Conservation (phyloP, 306 rosid species). For the Crotalaria pallida region DNA sequence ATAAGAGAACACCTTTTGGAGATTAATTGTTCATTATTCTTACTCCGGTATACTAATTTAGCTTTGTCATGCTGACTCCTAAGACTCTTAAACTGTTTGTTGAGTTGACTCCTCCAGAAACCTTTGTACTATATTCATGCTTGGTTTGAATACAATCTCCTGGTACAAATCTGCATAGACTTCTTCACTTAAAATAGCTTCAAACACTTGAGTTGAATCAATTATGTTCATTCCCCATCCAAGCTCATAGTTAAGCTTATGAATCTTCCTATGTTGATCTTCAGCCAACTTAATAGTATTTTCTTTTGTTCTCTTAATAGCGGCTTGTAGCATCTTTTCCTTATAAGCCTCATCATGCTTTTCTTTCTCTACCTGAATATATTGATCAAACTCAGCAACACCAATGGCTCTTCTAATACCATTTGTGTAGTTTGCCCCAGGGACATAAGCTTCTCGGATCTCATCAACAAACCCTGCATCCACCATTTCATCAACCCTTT, state of each 20-base stretch:
- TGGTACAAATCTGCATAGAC: neutral
- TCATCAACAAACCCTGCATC: slow-evolving; percentile 20
- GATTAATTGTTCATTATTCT: no score
- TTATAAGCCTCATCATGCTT: neutral
- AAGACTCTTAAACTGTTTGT: no score
- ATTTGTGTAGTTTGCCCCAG: neutral
- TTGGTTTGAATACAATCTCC: slow-evolving; percentile 15
- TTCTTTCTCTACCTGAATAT: slow-evolving; percentile 1
- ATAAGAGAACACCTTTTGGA: no score
- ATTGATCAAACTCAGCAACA: slow-evolving; percentile 15
- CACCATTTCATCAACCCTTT: slow-evolving; percentile 28
- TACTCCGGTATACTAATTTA: neutral
- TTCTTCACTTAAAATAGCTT: neutral
- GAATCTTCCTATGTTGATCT: neutral
- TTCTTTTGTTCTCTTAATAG: neutral
- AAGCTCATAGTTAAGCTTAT: neutral
- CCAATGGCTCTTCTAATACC: slow-evolving; percentile 37
- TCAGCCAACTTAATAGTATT: slow-evolving; percentile 11
- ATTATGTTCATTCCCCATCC: slow-evolving; percentile 21
- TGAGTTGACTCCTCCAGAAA: neutral
- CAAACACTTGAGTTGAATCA: slow-evolving; percentile 29
- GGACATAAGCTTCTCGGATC: neutral
- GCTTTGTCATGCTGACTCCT: neutral
- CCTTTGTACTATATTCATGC: neutral
- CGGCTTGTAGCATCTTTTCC: neutral